Percentiles rank a stretch among this genome's conserved stretches.
These are phyloP conservation scores for Botrytis pseudocinerea DNA, from an alignment of 2,329 filamentous ascomycete species.

Conservation along the genomic window DNA sequence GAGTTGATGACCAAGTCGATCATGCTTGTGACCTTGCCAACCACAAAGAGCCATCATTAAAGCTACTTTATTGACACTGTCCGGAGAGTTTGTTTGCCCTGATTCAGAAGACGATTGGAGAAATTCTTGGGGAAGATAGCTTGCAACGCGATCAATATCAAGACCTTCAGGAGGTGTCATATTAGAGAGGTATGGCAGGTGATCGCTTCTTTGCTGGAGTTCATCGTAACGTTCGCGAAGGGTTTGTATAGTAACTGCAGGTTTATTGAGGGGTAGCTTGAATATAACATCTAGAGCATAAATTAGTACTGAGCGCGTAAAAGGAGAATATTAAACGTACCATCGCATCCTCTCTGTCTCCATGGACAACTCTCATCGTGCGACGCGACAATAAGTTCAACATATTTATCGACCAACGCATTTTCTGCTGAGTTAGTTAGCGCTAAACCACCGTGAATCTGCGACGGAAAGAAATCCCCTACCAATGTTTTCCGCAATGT, in stretches of 20 bases:
- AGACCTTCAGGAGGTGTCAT: constrained; percentile 53
- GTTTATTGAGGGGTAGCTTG: constrained; percentile 63
- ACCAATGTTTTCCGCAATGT: constrained; percentile 62
- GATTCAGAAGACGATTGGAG: constrained; percentile 27
- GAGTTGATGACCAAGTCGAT: constrained; percentile 36
- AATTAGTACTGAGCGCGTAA: constrained; percentile 24
- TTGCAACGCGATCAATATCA: constrained; percentile 52
- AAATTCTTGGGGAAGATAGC: constrained; percentile 55
- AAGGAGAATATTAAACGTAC: constrained; percentile 49
- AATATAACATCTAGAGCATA: constrained; percentile 55
- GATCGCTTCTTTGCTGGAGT: constrained; percentile 53
- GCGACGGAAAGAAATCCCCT: constrained; percentile 36
- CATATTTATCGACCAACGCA: constrained; percentile 75
- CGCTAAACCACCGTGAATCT: constrained; percentile 28
- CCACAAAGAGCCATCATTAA: constrained; percentile 71
- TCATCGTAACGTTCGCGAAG: constrained; percentile 67
- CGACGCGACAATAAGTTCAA: constrained; percentile 67
- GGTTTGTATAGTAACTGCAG: constrained; percentile 56
- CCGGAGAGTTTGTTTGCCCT: neutral
- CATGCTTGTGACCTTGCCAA: constrained; percentile 60
- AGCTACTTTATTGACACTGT: constrained; percentile 58
- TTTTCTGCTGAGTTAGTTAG: constrained; percentile 48
- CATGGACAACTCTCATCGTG: constrained; percentile 84
- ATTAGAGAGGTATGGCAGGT: constrained; percentile 63
- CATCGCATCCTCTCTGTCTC: constrained; percentile 84